Evolutionary conservation across 768 basidiomycete genomes (phyloP).

Genomic region (Gyrodon lividus): DNA sequence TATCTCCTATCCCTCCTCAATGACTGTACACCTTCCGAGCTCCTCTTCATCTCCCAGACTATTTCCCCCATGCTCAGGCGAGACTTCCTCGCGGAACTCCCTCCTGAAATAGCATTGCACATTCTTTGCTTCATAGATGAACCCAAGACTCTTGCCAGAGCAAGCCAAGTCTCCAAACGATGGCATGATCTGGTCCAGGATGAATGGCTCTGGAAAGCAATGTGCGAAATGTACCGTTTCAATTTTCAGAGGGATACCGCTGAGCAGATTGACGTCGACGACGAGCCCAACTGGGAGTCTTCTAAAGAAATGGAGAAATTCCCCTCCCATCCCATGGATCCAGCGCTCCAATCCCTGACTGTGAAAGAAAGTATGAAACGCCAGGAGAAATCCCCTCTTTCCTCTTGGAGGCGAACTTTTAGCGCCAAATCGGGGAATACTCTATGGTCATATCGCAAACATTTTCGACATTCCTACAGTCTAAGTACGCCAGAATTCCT

Average conservation of each 20-base stretch:
- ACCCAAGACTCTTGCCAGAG: constrained; percentile 65
- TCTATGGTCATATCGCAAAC: constrained; percentile 52
- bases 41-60: constrained; percentile 64
- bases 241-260: constrained; percentile 14
- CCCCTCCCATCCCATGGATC: constrained; percentile 39
- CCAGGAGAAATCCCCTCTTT: constrained; percentile 24
- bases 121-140: constrained; percentile 78
- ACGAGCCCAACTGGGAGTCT: constrained; percentile 32
- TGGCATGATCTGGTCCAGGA: constrained; percentile 74
- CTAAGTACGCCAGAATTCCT: constrained; percentile 49
- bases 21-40: constrained; percentile 57
- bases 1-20: constrained; percentile 50
- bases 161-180: constrained; percentile 62
- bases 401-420: constrained; percentile 23
- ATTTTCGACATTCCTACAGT: constrained; percentile 72
- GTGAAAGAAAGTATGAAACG: constrained; percentile 29
- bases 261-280: constrained; percentile 26
- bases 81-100: constrained; percentile 57
- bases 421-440: constrained; percentile 1
- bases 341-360: constrained; percentile 39
- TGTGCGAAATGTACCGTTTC: constrained; percentile 65
- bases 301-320: constrained; percentile 35
- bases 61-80: constrained; percentile 64
- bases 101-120: constrained; percentile 71
- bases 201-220: constrained; percentile 76